Base-by-base conservation (phyloP, 768 basidiomycete genomes). In the Obba rivulosa region DNA sequence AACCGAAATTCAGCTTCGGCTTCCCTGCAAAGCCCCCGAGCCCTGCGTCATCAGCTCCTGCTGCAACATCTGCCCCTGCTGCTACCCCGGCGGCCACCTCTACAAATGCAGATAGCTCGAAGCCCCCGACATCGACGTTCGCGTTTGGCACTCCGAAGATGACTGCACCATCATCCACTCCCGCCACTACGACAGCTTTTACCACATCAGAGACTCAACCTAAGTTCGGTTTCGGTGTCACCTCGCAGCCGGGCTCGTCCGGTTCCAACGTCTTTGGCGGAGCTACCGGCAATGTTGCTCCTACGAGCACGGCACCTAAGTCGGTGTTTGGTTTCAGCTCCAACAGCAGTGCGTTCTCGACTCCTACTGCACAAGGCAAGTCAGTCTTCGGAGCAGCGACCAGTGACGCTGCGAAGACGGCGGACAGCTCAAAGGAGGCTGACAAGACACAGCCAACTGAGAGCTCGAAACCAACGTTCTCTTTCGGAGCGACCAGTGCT, bases 1-100 rank as follows among this genome's bases (percentile, higher is more conserved):
- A 57, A 7, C 58, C 66, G 5, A 72, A 70, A 50, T 76, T 74
- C 53, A 68, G 52, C 53, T 69, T 76, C 52, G 69, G 66, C n/a
- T 49, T 66, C 41, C 17, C 46, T 39, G 22, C 61, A 24, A 59
- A 46, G 31, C 40, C 34, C 20, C 10, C 45, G n/a, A 59, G 42
- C 28, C 40, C 34, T 23, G 14, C 45, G 18, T 44, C 43, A 34
- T 31, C 43, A 9, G 39, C 37, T 4, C 16, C 51, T n/a, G 23
- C 16, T 35, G 35, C 31, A 34, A 41, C 38, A 23, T 34, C 43
- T 11, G 41, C 34, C 2, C 17, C 52, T 3, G 39, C 41, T 4
- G 36, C 41, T 20, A 18, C 39, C 1, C 17, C 51, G 24, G 5
- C 37, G 16, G n/a, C 5, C n/a, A n/a, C 34, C 9, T 9, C 37